Evolutionary conservation across 352 stramenopile species (phyloP), one percentile per base, ranked within the genome.

Genomic region (Phytophthora vignae): DNA sequence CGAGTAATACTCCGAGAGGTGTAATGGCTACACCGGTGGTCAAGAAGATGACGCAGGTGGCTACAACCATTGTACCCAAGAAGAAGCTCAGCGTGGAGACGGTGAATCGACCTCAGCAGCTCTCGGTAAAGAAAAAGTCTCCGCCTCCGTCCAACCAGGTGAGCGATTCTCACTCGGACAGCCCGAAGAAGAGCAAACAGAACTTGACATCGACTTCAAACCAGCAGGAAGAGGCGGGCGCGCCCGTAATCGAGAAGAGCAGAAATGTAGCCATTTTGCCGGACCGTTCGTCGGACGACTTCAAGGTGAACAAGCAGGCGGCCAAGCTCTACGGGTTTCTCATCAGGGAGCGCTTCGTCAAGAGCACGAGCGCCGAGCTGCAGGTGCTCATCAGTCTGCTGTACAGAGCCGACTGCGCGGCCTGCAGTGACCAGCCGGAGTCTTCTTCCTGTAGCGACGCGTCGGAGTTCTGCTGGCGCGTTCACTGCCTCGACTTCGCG

Each of bases 281-380:
- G 10, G 38, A 21, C 2, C n/a, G 49, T 0, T 49, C 61, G 8
- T 29, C 36, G 22, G 15, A 42, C 17, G 72, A 66, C 36, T 79
- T 74, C 49, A 17, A 52, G 4, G 53, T 74, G 3, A 91, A 91
- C 50, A 55, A 64, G 0, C 76, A 79, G 19, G 83, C 81, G 1
- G 81, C 83, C 15, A 83, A 79, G 55, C 54, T 91, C 17, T 91
- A 85, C 50, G 83, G 73, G 4, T 87, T 85, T 42, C 48, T 91
- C 8, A 88, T 91, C 63, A 64, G 54, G 22, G 73, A 87, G 33
- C 67, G 78, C 11, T 73, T 88, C 55, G 79, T 83, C 21, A 75
- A 70, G 3, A 85, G 60, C 12, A 88, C 80, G 5, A 87, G 75
- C 58, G 42, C 65, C 0, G 84, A 88, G 73, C 59, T 91, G 15